Conservation (phyloP, 148 eudicot genomes). For the Diospyros lotus region DNA sequence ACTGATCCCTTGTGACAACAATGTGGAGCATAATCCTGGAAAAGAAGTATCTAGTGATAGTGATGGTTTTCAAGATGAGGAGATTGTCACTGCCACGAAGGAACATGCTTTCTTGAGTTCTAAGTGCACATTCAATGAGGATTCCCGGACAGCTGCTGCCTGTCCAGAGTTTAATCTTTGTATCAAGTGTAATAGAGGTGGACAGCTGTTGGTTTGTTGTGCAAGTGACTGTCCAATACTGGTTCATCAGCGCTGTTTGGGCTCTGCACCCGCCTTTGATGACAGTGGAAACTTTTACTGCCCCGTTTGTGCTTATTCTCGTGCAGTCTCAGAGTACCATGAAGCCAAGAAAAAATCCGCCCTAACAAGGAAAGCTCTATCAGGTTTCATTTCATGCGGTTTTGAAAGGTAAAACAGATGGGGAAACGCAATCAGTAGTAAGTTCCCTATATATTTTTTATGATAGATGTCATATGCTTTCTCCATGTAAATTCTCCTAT, state of each 20-base stretch:
- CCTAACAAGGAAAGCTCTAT: slow-evolving; percentile 43
- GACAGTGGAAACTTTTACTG: slow-evolving; percentile 57
- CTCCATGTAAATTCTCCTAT: not conserved
- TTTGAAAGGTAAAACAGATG: no score
- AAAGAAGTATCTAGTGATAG: slow-evolving; percentile 22
- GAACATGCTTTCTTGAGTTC: slow-evolving; percentile 44
- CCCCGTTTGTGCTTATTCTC: slow-evolving; percentile 76
- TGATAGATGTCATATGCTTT: not conserved
- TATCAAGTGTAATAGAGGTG: slow-evolving; percentile 63
- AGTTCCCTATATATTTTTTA: slow-evolving; percentile 15
- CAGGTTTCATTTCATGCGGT: slow-evolving; percentile 26
- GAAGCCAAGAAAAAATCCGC: slow-evolving; percentile 41
- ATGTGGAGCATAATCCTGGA: slow-evolving; percentile 10
- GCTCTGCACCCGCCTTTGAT: slow-evolving; percentile 45
- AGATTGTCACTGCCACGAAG: slow-evolving; percentile 26
- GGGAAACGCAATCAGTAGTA: slow-evolving; percentile 23
- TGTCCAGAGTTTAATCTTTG: slow-evolving; percentile 43
- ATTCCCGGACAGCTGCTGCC: slow-evolving; percentile 34
- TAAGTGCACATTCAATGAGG: slow-evolving; percentile 32
- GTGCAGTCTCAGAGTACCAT: slow-evolving; percentile 46
- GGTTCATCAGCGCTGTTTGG: slow-evolving; percentile 71
- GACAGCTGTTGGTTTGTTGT: slow-evolving; percentile 55
- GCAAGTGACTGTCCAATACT: slow-evolving; percentile 46
- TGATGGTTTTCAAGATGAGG: slow-evolving; percentile 22
- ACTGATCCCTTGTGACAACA: slow-evolving; percentile 11